phyloP scores from a whole-genome alignment of 352 stramenopile species.

The Pythium apleroticum region DNA sequence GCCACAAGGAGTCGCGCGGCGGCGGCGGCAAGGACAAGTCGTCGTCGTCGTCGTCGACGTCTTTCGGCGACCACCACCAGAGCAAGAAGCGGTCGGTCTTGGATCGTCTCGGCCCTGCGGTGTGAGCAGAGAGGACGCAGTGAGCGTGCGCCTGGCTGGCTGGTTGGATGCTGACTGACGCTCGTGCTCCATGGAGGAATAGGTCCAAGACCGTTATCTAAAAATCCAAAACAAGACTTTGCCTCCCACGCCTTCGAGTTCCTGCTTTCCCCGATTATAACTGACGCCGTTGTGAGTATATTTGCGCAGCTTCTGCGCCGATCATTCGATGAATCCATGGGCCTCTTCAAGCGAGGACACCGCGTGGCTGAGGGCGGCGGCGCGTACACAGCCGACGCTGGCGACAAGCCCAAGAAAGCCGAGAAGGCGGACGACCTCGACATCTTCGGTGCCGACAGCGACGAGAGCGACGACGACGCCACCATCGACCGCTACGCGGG shows the following conservation, averaged over 20 bases:
- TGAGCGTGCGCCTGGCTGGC: background rate
- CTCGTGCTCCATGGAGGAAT: constrained; percentile 1
- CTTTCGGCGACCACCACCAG: constrained; percentile 63
- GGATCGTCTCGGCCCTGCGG: constrained; percentile 73
- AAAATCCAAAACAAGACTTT: constrained; percentile 9
- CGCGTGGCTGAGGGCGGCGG: constrained; percentile 22
- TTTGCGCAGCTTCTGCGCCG: background rate
- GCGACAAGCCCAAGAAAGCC: constrained; percentile 1
- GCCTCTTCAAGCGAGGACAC: constrained; percentile 27
- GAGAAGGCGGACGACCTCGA: constrained; percentile 36
- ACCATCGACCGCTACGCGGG: constrained; percentile 65
- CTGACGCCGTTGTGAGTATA: background rate
- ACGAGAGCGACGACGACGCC: constrained; percentile 81
- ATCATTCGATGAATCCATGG: constrained; percentile 13
- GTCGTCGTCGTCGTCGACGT: constrained; percentile 31
- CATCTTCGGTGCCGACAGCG: constrained; percentile 70
- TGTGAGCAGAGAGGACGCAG: constrained; percentile 28
- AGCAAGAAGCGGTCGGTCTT: constrained; percentile 84
- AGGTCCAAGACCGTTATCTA: constrained; percentile 1
- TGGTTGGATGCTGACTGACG: background rate
- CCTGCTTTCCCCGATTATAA: background rate
- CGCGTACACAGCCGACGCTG: background rate
- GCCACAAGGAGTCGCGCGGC: constrained; percentile 34
- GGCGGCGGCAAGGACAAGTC: constrained; percentile 23
- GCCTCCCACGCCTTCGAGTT: background rate